Evolutionary conservation across 2,329 filamentous ascomycete species (phyloP).

Genomic region (Geosmithia putterillii): DNA sequence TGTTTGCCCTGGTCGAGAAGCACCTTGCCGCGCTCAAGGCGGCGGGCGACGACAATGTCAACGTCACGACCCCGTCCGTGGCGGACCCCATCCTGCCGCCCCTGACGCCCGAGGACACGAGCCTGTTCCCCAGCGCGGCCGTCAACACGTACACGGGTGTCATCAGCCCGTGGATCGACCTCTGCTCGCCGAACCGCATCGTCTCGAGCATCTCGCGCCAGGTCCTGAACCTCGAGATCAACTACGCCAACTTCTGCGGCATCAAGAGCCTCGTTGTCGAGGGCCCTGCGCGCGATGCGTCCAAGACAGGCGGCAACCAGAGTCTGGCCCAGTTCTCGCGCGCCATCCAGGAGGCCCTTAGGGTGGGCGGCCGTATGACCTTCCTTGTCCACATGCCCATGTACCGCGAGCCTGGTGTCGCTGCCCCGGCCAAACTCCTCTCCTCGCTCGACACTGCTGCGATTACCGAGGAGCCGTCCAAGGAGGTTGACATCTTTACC

Average conservation of each 20-base stretch:
- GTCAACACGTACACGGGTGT: conserved; percentile 66
- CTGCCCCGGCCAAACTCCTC: conserved; percentile 39
- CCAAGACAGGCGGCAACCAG: conserved; percentile 33
- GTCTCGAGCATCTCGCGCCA: conserved; percentile 81
- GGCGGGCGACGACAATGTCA: conserved; percentile 21
- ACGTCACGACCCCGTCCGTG: conserved; percentile 29
- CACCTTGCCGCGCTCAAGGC: conserved; percentile 37
- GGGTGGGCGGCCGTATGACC: conserved; percentile 62
- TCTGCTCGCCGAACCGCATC: conserved; percentile 70
- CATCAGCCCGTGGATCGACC: conserved; percentile 85
- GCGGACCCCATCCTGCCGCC: conserved; percentile 50
- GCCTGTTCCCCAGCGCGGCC: conserved; percentile 52
- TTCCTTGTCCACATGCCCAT: conserved; percentile 75
- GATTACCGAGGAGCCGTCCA: conserved; percentile 15
- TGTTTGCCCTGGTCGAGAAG: conserved; percentile 47
- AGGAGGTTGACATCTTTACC: conserved; percentile 57
- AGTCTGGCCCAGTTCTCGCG: conserved; percentile 68
- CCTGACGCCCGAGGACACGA: conserved; percentile 69
- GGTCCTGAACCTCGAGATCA: conserved; percentile 79
- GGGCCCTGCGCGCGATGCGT: conserved; percentile 57
- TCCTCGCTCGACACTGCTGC: conserved; percentile 26
- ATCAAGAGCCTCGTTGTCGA: conserved; percentile 71
- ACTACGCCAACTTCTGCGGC: conserved; percentile 93
- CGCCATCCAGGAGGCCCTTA: conserved; percentile 68
- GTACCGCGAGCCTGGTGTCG: conserved; percentile 57